Base-by-base conservation (phyloP, 2,329 filamentous ascomycete genomes). In the Gaeumannomyces tritici region DNA sequence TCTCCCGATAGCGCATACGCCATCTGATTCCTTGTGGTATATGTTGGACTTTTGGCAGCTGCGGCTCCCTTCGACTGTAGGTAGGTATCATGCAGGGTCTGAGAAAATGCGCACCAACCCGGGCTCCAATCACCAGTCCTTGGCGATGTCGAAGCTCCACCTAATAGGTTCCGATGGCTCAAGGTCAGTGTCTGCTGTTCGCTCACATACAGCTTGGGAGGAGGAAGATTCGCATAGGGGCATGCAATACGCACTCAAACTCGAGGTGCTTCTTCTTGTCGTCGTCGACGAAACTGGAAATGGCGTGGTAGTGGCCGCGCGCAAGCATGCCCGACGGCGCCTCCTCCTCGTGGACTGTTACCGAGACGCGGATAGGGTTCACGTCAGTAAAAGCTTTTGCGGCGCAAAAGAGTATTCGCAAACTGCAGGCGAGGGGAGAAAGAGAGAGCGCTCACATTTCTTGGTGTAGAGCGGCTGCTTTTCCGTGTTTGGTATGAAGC, bases 131-230 rank as follows among this genome's bases (percentile, higher is more conserved):
- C 8, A 90, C 95, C 95, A 98, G 74, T 96, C 91, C 84, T 98
- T 99, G 78, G 89, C 84, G 74, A 99, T 96, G 73, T 97, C 90
- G 72, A 99, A 98, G 65, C 88, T 87, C 95, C 95, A 99, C 60
- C 60, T 61, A 31, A 11, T n/a, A 21, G 11, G n/a, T 47, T 47
- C n/a, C 8, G 21, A 47, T n/a, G 42, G 5, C 42, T 6, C 21
- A 8, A n/a, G 42, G 42, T 47, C 21, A 47, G 42, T 13, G 5
- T n/a, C 18, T 11, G 18, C n/a, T 15, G n/a, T 27, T 18, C 27
- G 27, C 24, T 56, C 7, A 6, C 29, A 7, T 15, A 6, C 27
- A 11, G 28, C 31, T 4, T 33, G 31, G 31, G 31, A 12, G 31
- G 11, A 12, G 11, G 8, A 12, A 12, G 2, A 33, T 12, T 33